phyloP scores from a whole-genome alignment of 257 asterid species.

The Scutellaria barbata region DNA sequence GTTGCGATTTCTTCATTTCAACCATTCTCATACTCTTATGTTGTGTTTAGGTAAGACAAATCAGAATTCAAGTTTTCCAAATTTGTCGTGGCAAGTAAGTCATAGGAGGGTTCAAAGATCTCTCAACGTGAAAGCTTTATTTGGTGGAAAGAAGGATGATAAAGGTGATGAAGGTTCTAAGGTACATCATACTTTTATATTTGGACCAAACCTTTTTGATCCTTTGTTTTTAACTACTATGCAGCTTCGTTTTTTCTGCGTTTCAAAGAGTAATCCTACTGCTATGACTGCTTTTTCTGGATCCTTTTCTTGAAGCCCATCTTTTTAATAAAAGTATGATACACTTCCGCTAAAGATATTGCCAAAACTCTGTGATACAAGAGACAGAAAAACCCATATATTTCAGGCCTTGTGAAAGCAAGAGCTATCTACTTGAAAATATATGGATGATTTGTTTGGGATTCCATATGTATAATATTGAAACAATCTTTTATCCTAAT shows the following conservation, averaged over 20 bases:
- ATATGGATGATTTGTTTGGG: constrained; percentile 4
- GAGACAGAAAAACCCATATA: not conserved
- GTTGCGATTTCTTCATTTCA: not conserved
- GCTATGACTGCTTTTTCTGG: not conserved
- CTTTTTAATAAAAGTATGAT: not conserved
- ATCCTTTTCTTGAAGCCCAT: constrained; percentile 1
- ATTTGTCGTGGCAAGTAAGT: constrained; percentile 39
- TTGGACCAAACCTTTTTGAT: not conserved
- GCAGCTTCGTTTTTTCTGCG: too few relatives aligned
- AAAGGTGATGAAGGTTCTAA: constrained; percentile 66
- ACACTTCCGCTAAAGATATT: too few relatives aligned
- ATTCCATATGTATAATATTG: constrained; percentile 1
- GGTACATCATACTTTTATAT: constrained; percentile 45
- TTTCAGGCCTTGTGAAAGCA: not conserved
- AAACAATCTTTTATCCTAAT: not conserved
- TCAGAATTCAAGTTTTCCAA: constrained; percentile 38
- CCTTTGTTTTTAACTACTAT: too few relatives aligned
- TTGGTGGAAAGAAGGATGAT: constrained; percentile 86
- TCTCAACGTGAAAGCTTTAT: constrained; percentile 62
- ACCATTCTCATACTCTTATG: constrained; percentile 20
- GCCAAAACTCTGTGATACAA: not conserved
- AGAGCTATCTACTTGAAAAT: not conserved
- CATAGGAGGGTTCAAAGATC: constrained; percentile 49
- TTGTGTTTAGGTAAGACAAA: constrained; percentile 44
- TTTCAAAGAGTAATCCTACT: not conserved